Evolutionary conservation across 1,284 basidiomycete genomes (phyloP), one percentile per base, ranked within the genome.

Genomic region (Sphaerobolus stellatus): DNA sequence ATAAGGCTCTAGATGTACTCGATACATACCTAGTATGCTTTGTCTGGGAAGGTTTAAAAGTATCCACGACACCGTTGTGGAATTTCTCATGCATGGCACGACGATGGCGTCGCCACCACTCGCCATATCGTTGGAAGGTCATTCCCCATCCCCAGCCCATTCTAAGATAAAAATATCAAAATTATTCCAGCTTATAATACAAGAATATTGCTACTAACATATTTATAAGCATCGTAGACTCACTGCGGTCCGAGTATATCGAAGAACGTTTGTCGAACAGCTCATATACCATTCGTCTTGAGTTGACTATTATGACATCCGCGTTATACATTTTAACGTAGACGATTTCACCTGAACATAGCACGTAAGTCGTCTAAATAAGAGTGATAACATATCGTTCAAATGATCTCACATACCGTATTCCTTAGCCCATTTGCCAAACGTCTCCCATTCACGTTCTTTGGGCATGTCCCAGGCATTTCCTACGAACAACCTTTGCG

Each of bases 341-440:
- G 6, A 56, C n/a, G 11, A 58, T n/a, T 16, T 56, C 54, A 25
- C 56, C 54, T 46, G 29, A n/a, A n/a, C n/a, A n/a, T n/a, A n/a
- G n/a, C n/a, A n/a, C n/a, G n/a, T n/a, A n/a, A n/a, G n/a, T n/a
- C n/a, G n/a, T n/a, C n/a, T n/a, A n/a, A n/a, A n/a, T n/a, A n/a
- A n/a, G n/a, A n/a, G n/a, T n/a, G n/a, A n/a, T n/a, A n/a, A n/a
- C n/a, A n/a, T n/a, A n/a, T n/a, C n/a, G n/a, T n/a, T n/a, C n/a
- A n/a, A n/a, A n/a, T n/a, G n/a, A n/a, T n/a, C n/a, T n/a, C n/a
- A 48, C 58, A 22, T 30, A 62, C 64, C 62, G 46, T 63, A 64
- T 25, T 52, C 48, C 11, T 56, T 56, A 14, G 48, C 48, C 60
- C 62, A 63, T 14, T 59, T 28, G 14, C 48, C 52, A 29, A 62